These are phyloP conservation scores for Gremmenia infestans DNA, from an alignment of 2,329 filamentous ascomycete species.

Conservation along the genomic window DNA sequence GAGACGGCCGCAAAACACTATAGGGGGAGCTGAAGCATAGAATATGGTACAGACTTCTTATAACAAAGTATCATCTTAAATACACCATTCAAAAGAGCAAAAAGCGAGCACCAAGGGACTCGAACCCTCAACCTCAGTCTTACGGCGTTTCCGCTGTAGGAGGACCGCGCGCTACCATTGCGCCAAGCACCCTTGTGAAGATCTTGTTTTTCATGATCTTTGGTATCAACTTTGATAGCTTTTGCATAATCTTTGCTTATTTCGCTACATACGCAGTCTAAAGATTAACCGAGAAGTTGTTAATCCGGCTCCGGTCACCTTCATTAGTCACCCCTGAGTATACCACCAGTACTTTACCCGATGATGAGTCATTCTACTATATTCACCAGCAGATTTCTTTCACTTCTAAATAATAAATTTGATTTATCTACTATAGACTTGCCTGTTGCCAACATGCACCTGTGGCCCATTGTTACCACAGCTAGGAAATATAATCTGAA, in stretches of 20 bases:
- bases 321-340: not conserved
- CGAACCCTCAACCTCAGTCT: conserved; percentile 40
- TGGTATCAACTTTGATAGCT: conserved; percentile 6
- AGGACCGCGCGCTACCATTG: conserved; percentile 46
- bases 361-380: not conserved
- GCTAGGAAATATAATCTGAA: too few species aligned
- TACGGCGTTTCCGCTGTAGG: conserved; percentile 35
- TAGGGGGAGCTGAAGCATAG: too few species aligned
- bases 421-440: too few species aligned
- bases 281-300: not conserved
- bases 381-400: too few species aligned
- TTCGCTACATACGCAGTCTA: not conserved
- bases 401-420: too few species aligned
- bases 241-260: not conserved
- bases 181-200: conserved; percentile 32
- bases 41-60: too few species aligned
- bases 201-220: conserved; percentile 5
- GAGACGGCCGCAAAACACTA: too few species aligned
- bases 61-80: too few species aligned
- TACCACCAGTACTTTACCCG: not conserved
- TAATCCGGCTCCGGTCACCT: not conserved
- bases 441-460: too few species aligned
- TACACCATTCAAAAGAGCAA: too few species aligned
- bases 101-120: conserved; percentile 19
- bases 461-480: too few species aligned